Conservation (phyloP, 805 yeast species). For the Maudiozyma barnettii region DNA sequence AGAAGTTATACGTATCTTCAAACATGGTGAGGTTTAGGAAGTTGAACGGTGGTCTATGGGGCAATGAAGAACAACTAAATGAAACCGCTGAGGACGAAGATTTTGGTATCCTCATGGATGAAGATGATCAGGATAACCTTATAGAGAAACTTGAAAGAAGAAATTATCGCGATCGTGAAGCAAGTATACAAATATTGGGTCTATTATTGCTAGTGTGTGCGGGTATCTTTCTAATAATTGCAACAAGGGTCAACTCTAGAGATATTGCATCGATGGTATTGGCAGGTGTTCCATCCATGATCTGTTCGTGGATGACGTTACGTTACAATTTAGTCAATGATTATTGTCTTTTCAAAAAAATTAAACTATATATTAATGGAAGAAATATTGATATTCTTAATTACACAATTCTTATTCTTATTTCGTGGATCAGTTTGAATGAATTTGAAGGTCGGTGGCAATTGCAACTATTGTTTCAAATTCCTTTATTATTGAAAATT, state of each 20-base stretch:
- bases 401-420: constrained; percentile 16
- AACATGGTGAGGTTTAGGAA: constrained; percentile 20
- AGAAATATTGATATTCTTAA: constrained; percentile 14
- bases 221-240: constrained; percentile 17
- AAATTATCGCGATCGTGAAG: constrained; percentile 14
- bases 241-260: constrained; percentile 9
- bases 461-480: constrained; percentile 11
- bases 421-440: constrained; percentile 21
- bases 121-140: constrained; percentile 27
- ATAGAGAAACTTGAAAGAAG: constrained; percentile 19
- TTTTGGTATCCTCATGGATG: constrained; percentile 19
- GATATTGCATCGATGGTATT: constrained; percentile 5
- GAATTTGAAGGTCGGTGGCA: constrained; percentile 9
- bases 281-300: constrained; percentile 17
- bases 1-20: no score
- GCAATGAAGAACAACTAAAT: background rate
- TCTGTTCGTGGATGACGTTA: constrained; percentile 19
- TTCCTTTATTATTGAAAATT: constrained; percentile 20
- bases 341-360: constrained; percentile 8
- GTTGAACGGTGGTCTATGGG: constrained; percentile 8
- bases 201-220: constrained; percentile 16
- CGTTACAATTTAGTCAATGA: constrained; percentile 22
- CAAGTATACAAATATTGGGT: constrained; percentile 14
- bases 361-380: constrained; percentile 14
- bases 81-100: constrained; percentile 9